Conservation (phyloP, 2,329 filamentous ascomycete species). For the Sphaerostilbella broomeana region DNA sequence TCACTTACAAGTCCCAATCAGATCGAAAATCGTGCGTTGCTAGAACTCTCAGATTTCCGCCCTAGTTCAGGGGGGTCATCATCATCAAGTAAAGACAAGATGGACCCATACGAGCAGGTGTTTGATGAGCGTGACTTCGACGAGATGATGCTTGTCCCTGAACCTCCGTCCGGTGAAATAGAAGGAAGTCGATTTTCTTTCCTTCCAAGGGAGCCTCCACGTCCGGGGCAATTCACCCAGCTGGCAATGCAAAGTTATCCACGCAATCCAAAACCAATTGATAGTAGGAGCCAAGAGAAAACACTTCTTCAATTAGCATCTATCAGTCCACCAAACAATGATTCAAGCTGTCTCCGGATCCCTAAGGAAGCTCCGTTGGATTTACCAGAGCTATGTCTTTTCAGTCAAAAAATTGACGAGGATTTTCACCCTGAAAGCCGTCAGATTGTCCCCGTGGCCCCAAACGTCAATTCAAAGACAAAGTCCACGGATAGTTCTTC, state of each 20-base stretch:
- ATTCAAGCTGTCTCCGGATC: no score
- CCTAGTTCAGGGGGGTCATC: no score
- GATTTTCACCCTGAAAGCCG: no score
- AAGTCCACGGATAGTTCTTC: no score
- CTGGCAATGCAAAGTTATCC: neutral
- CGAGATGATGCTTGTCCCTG: neutral
- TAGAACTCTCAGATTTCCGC: no score
- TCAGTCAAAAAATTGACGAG: neutral
- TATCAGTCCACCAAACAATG: no score
- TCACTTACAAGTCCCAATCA: no score
- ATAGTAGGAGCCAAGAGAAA: no score
- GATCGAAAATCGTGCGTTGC: no score
- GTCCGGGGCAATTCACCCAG: conserved; percentile 16
- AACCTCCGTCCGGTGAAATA: neutral
- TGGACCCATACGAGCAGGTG: neutral
- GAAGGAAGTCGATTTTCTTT: conserved; percentile 12
- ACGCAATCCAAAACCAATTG: neutral
- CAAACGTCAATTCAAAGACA: no score
- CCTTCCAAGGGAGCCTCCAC: conserved; percentile 12
- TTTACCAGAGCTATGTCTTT: conserved; percentile 5
- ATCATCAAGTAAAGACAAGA: neutral
- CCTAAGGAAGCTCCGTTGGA: neutral
- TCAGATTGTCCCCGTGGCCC: no score
- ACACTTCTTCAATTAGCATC: no score
- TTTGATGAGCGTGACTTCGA: neutral